Evolutionary conservation across 495 filamentous ascomycete genomes (phyloP), one percentile per base, ranked within the genome.

Genomic region (Elaphomyces granulatus): DNA sequence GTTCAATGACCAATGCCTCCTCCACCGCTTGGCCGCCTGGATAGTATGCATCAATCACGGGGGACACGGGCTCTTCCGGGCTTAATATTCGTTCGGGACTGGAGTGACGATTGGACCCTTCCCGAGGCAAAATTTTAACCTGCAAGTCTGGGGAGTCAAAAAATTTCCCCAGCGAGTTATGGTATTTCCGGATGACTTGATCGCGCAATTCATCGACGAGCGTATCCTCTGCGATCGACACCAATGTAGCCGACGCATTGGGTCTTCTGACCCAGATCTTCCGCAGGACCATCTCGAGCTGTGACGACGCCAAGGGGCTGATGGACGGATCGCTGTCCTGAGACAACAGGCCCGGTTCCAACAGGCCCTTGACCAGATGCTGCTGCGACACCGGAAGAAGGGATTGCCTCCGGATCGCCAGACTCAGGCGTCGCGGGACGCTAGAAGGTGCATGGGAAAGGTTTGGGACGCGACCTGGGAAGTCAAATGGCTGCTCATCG

Each of bases 181-280:
- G 76, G 55, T 95, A 98, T 62, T 94, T 96, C 46, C 73, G 75
- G 47, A 98, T 64, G 18, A 96, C 87, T 71, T 87, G 74, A 48
- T 95, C 92, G 41, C 87, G 77, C 38, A 93, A 78, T 62, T 95
- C 92, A 52, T 98, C 90, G 15, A 96, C 90, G 58, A 98, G 56
- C 49, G 92, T 83, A 51, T 94, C 85, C 50, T 88, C 81, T 43
- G 74, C 68, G 46, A 92, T 81, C 34, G 81, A 77, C 30, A 98
- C 81, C 46, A 87, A 63, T 17, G 90, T 98, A 41, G 90, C 77
- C 31, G 87, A 94, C 32, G 75, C 83, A 42, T 78, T 73, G 9
- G 78, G 78, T 44, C 90, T 70, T 62, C 78, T 87, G 46, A 96
- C 90, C 90, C 90, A 98, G 44, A 96, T 77, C 68, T 90, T 94